phyloP scores from a whole-genome alignment of 1,284 basidiomycete species.

The Takashimella tepidaria region DNA sequence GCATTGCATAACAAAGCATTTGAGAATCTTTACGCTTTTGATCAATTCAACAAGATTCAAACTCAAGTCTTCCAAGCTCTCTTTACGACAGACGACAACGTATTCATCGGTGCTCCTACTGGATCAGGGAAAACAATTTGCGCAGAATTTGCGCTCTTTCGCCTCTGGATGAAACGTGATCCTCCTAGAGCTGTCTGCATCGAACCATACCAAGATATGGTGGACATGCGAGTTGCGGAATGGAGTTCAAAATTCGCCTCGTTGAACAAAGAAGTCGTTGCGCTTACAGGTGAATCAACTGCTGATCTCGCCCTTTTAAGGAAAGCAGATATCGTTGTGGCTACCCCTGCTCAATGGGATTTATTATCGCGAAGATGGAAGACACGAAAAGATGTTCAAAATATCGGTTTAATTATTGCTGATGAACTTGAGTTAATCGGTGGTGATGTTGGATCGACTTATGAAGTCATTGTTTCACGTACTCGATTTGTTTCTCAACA shows the following conservation, averaged over 20 bases:
- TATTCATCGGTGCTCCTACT: constrained; percentile 92
- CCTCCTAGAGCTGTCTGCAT: constrained; percentile 87
- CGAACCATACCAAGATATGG: constrained; percentile 96
- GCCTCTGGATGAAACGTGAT: constrained; percentile 83
- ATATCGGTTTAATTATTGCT: constrained; percentile 83
- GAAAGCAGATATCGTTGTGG: constrained; percentile 85
- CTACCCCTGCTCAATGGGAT: constrained; percentile 93
- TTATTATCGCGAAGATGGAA: constrained; percentile 93
- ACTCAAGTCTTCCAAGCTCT: constrained; percentile 98
- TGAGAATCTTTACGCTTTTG: constrained; percentile 77
- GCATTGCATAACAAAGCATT: constrained; percentile 90
- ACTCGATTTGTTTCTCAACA: constrained; percentile 96
- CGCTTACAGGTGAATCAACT: constrained; percentile 90
- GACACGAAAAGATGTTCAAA: constrained; percentile 89
- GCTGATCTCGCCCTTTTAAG: constrained; percentile 86
- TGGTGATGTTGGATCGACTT: constrained; percentile 87
- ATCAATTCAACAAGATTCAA: constrained; percentile 96
- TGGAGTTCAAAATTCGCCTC: constrained; percentile 81
- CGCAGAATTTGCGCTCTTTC: constrained; percentile 88
- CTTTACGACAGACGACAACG: constrained; percentile 92
- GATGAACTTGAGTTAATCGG: constrained; percentile 95
- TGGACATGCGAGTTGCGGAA: constrained; percentile 79
- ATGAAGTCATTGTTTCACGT: constrained; percentile 90
- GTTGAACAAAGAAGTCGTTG: constrained; percentile 85
- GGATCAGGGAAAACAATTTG: constrained; percentile 97